Conservation (phyloP, 192 early-diverging fungal species). For the Entomortierella parvispora region DNA sequence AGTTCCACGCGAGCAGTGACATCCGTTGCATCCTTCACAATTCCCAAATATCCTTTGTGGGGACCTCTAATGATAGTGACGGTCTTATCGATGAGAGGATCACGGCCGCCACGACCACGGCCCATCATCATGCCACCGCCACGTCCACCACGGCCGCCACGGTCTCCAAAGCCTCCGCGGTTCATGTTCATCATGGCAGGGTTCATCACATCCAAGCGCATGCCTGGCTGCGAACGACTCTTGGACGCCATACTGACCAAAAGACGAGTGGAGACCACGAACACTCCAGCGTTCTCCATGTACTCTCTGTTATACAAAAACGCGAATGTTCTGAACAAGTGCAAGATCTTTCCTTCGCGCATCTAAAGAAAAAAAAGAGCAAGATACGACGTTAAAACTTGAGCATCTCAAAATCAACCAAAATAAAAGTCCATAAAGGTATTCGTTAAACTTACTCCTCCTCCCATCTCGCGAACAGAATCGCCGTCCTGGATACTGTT, state of each 20-base stretch:
- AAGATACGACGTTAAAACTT: neutral
- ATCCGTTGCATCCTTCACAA: conserved; percentile 89
- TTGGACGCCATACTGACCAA: conserved; percentile 66
- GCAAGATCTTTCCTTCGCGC: conserved; percentile 79
- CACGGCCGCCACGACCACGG: conserved; percentile 61
- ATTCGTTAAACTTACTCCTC: conserved; percentile 52
- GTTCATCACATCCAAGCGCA: conserved; percentile 54
- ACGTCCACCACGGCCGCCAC: conserved; percentile 59
- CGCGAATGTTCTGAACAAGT: conserved; percentile 83
- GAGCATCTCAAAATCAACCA: neutral
- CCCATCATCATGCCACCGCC: conserved; percentile 57
- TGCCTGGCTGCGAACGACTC: conserved; percentile 49
- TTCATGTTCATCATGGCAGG: conserved; percentile 53
- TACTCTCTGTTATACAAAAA: conserved; percentile 84
- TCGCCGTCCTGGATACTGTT: conserved; percentile 75
- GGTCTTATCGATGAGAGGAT: conserved; percentile 75
- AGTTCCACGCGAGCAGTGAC: conserved; percentile 86
- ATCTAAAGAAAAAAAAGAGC: conserved; percentile 13
- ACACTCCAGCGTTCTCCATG: conserved; percentile 78
- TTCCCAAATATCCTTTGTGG: conserved; percentile 97
- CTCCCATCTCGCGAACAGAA: conserved; percentile 74
- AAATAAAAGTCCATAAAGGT: neutral
- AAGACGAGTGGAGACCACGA: conserved; percentile 75
- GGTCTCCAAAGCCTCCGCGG: conserved; percentile 41
- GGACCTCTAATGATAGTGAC: conserved; percentile 88